A percentile compares a stretch with the other conserved stretches of the same genome.
Evolutionary conservation across 345 rosid genomes (phyloP).

Genomic region (Odontarrhena argentea): DNA sequence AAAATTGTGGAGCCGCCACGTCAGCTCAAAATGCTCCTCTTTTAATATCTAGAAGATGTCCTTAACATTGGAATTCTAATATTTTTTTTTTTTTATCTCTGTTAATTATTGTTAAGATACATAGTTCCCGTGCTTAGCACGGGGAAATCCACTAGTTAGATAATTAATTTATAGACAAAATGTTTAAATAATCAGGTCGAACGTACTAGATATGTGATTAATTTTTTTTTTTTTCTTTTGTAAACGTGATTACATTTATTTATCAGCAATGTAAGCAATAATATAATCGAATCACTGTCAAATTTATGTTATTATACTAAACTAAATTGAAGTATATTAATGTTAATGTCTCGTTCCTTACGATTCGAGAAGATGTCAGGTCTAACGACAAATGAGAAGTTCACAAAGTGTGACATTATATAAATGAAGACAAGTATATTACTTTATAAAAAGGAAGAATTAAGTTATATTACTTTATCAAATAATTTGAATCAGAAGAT

Average conservation of each 20-base stretch:
- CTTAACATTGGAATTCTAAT: no score
- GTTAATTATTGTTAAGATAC: no score
- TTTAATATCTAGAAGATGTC: no score
- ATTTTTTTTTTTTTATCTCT: no score
- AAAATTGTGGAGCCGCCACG: no score
- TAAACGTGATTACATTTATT: neutral
- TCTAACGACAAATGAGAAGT: slow-evolving; percentile 24
- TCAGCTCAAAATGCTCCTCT: no score
- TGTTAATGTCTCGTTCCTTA: slow-evolving; percentile 23
- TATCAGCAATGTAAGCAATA: slow-evolving; percentile 22
- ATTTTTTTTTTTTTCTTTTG: neutral
- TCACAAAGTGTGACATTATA: slow-evolving; percentile 29
- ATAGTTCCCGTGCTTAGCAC: no score
- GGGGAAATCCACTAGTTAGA: no score
- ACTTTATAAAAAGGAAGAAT: slow-evolving; percentile 1
- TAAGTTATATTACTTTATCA: slow-evolving; percentile 12
- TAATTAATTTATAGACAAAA: slow-evolving; percentile 15
- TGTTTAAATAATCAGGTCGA: slow-evolving; percentile 17
- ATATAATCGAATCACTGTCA: slow-evolving; percentile 23
- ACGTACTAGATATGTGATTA: neutral
- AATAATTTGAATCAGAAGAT: slow-evolving; percentile 1
- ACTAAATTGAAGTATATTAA: neutral
- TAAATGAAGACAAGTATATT: slow-evolving; percentile 12
- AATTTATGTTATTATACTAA: slow-evolving; percentile 14
- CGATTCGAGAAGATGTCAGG: slow-evolving; percentile 24